Percentiles rank a stretch among this genome's conserved stretches.
These are phyloP conservation scores for Phylloporus arenicola DNA, from an alignment of 768 basidiomycete species.

Conservation along the genomic window DNA sequence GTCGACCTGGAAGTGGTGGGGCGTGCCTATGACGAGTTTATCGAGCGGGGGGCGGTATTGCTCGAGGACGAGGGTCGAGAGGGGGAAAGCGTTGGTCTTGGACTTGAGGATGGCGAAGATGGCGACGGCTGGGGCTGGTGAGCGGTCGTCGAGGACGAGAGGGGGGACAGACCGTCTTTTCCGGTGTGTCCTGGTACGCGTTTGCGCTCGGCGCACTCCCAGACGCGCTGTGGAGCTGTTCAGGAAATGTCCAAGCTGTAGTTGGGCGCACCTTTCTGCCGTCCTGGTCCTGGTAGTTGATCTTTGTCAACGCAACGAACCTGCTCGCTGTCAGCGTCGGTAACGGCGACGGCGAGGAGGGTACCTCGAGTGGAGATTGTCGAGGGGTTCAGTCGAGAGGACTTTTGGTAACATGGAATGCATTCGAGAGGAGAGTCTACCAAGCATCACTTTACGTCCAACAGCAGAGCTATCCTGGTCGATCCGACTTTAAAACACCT, in stretches of 20 bases:
- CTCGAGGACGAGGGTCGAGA: slow-evolving; percentile 81
- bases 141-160: background rate
- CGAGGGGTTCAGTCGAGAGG: slow-evolving; percentile 46
- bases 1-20: too few relatives aligned
- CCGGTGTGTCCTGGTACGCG: slow-evolving; percentile 74
- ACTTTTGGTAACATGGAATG: slow-evolving; percentile 44
- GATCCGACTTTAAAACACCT: too few relatives aligned
- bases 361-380: slow-evolving; percentile 55
- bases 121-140: slow-evolving; percentile 58
- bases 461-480: too few relatives aligned
- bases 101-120: slow-evolving; percentile 79
- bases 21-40: slow-evolving; percentile 64
- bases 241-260: background rate
- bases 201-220: slow-evolving; percentile 86
- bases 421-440: slow-evolving; percentile 6
- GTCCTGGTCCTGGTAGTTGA: slow-evolving; percentile 72
- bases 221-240: slow-evolving; percentile 53
- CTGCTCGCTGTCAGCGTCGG: slow-evolving; percentile 32
- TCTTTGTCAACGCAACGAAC: slow-evolving; percentile 82
- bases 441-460: slow-evolving; percentile 1
- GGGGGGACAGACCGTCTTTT: slow-evolving; percentile 60
- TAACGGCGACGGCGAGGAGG: background rate
- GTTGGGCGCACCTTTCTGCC: slow-evolving; percentile 54
- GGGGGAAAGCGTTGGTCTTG: slow-evolving; percentile 61
- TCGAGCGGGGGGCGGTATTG: slow-evolving; percentile 89